These are phyloP conservation scores for Myxozyma neglecta DNA, from an alignment of 805 yeast genomes.

Conservation along the genomic window DNA sequence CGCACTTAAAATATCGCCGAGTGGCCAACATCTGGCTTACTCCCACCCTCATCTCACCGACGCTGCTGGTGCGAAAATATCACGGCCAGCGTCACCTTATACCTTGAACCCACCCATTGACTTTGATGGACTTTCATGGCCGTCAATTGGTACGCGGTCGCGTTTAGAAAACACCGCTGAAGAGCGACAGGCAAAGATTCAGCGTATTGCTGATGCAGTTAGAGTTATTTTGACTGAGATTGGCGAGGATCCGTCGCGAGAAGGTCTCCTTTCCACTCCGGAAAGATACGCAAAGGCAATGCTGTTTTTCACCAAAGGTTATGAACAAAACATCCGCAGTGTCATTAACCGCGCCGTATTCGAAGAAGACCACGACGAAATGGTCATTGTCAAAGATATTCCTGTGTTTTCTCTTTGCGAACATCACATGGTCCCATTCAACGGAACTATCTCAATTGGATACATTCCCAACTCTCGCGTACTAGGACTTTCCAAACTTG, in stretches of 20 bases:
- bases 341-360: conserved; percentile 94
- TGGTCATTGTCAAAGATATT: conserved; percentile 96
- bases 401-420: conserved; percentile 92
- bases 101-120: conserved; percentile 84
- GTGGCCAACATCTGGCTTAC: conserved; percentile 7
- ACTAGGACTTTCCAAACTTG: conserved; percentile 87
- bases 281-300: conserved; percentile 95
- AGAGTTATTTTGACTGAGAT: conserved; percentile 67
- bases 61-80: conserved; percentile 46
- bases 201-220: conserved; percentile 82
- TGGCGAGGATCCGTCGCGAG: conserved; percentile 88
- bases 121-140: conserved; percentile 92
- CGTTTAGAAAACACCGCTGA: conserved; percentile 70
- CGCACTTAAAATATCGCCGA: not conserved
- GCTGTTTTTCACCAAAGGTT: conserved; percentile 94
- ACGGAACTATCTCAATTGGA: conserved; percentile 97
- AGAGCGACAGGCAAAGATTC: conserved; percentile 64
- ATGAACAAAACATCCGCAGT: conserved; percentile 88
- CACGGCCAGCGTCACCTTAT: conserved; percentile 79
- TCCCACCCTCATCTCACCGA: conserved; percentile 3
- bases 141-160: conserved; percentile 76
- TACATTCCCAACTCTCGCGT: conserved; percentile 94
- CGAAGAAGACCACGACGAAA: conserved; percentile 97
- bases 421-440: conserved; percentile 96
- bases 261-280: conserved; percentile 91